phyloP scores from a whole-genome alignment of 768 basidiomycete genomes.

The Xerocomellus amylosporus region DNA sequence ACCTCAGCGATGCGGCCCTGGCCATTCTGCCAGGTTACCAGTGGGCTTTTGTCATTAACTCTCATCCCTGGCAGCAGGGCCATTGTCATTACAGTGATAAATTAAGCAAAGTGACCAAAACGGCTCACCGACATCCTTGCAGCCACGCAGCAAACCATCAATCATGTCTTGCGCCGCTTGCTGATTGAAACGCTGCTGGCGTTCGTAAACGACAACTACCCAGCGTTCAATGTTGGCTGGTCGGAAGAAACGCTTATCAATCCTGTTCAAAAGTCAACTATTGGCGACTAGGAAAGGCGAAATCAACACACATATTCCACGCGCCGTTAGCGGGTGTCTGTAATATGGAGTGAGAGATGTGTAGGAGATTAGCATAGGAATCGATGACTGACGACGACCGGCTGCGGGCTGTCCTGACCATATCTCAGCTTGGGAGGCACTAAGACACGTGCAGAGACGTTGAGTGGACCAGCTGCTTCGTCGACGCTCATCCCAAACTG shows the following conservation, averaged over 20 bases:
- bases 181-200: slow-evolving; percentile 51
- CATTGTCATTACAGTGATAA: neutral
- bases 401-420: slow-evolving; percentile 52
- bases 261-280: slow-evolving; percentile 39
- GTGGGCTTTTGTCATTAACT: slow-evolving; percentile 43
- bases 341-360: slow-evolving; percentile 2
- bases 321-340: slow-evolving; percentile 63
- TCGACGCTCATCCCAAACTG: slow-evolving; percentile 70
- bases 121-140: slow-evolving; percentile 58
- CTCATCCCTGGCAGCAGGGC: slow-evolving; percentile 48
- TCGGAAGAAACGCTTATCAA: slow-evolving; percentile 67
- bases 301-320: slow-evolving; percentile 68
- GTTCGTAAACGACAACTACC: slow-evolving; percentile 68
- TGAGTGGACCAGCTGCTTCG: slow-evolving; percentile 48
- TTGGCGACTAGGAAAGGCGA: neutral
- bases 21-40: slow-evolving; percentile 55
- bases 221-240: slow-evolving; percentile 54
- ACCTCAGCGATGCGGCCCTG: slow-evolving; percentile 54
- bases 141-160: slow-evolving; percentile 46
- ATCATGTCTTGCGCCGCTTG: slow-evolving; percentile 54
- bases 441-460: slow-evolving; percentile 60
- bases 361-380: neutral
- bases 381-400: slow-evolving; percentile 48
- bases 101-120: neutral
- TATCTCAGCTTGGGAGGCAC: slow-evolving; percentile 65